A percentile compares a stretch with the other conserved stretches of the same genome.
Evolutionary conservation across 768 basidiomycete species (phyloP).

Genomic region (Crepidotus variabilis): DNA sequence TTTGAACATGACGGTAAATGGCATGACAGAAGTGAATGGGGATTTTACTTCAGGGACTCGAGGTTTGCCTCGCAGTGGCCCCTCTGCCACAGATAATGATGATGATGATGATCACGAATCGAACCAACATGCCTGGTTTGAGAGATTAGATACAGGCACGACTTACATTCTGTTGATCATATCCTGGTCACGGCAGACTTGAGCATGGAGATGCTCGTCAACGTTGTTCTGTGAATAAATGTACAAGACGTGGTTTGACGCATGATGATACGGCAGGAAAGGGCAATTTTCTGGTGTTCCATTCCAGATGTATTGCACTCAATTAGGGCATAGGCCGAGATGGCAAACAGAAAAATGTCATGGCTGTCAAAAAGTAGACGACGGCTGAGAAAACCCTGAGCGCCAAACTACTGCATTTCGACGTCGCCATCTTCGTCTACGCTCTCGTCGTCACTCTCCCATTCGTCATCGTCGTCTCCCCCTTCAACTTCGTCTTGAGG

Average conservation of each 20-base stretch:
- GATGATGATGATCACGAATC: not conserved
- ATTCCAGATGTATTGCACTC: not conserved
- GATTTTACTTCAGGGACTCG: not conserved
- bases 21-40: not conserved
- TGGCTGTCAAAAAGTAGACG: not conserved
- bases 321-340: not conserved
- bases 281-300: not conserved
- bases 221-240: not conserved
- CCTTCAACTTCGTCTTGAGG: slow-evolving; percentile 54
- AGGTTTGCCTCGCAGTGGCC: too few species aligned
- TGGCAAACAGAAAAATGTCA: not conserved
- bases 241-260: not conserved
- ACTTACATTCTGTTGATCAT: slow-evolving; percentile 1
- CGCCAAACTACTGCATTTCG: slow-evolving; percentile 54
- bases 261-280: not conserved
- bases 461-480: slow-evolving; percentile 58
- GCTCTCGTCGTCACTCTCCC: slow-evolving; percentile 62
- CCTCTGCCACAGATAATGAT: too few species aligned
- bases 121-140: not conserved
- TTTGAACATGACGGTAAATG: not conserved
- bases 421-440: slow-evolving; percentile 55
- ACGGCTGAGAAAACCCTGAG: not conserved
- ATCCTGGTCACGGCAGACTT: not conserved
- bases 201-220: not conserved
- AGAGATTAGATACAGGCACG: not conserved